Conservation (phyloP, 1,284 basidiomycete species). For the Ustanciosporium gigantosporum region DNA sequence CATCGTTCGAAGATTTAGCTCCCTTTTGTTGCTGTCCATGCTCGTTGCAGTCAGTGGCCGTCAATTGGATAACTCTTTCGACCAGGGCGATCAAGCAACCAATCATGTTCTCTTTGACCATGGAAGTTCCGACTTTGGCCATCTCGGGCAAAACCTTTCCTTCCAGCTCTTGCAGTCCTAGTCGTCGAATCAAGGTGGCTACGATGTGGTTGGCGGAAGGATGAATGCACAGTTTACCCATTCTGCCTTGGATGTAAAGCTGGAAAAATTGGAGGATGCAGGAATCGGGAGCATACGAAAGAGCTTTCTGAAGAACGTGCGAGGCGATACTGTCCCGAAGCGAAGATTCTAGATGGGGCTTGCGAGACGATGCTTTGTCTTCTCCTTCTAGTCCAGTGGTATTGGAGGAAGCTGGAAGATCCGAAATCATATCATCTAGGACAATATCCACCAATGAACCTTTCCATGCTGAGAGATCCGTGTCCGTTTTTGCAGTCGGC, state of each 20-base stretch:
- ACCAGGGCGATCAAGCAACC: slow-evolving; percentile 21
- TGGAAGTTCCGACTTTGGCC: slow-evolving; percentile 12
- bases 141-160: slow-evolving; percentile 5
- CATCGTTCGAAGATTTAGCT: too few relatives aligned
- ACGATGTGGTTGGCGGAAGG: slow-evolving; percentile 57
- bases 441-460: slow-evolving; percentile 39
- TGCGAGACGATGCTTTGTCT: neutral
- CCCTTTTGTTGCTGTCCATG: slow-evolving; percentile 6
- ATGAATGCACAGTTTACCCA: slow-evolving; percentile 52
- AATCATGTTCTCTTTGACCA: slow-evolving; percentile 36
- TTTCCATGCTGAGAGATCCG: slow-evolving; percentile 3
- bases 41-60: slow-evolving; percentile 4
- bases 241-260: slow-evolving; percentile 42
- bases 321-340: slow-evolving; percentile 55
- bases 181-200: slow-evolving; percentile 22
- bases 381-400: neutral
- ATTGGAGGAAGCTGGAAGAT: neutral
- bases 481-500: neutral
- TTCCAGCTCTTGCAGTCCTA: slow-evolving; percentile 4
- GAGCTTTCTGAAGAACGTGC: slow-evolving; percentile 46
- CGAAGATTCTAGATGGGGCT: slow-evolving; percentile 42
- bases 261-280: slow-evolving; percentile 37
- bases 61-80: slow-evolving; percentile 13
- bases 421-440: slow-evolving; percentile 35
- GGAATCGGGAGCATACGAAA: slow-evolving; percentile 12